A percentile compares a stretch with the other conserved stretches of the same genome.
Evolutionary conservation across 331 rosid species (phyloP).

Genomic region (Erythrophleum ivorense): DNA sequence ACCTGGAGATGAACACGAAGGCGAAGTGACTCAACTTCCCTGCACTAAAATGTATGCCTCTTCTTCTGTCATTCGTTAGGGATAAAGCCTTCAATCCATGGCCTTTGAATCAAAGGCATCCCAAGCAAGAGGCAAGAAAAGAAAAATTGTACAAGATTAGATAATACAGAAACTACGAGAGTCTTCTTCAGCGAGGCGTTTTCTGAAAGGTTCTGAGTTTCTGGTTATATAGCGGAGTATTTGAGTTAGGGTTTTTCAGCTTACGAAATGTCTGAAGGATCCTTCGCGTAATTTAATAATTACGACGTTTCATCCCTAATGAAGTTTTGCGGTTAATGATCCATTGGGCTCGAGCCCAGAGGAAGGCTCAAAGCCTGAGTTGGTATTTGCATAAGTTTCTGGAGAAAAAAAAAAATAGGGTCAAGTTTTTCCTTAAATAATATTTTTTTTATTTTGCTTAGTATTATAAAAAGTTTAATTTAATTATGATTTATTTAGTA

Average conservation of each 20-base stretch:
- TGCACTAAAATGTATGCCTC: conserved; percentile 66
- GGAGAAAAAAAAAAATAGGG: no score
- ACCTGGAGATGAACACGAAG: conserved; percentile 55
- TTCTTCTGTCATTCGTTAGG: background rate
- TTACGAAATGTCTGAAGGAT: background rate
- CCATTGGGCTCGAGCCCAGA: background rate
- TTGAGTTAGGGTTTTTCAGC: conserved; percentile 11
- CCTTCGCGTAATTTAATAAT: background rate
- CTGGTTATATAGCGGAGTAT: background rate
- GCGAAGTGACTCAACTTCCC: conserved; percentile 90
- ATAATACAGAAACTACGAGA: rapidly evolving
- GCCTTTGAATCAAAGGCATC: conserved; percentile 46
- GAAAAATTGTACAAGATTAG: background rate
- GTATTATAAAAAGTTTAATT: no score
- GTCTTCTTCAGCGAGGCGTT: background rate
- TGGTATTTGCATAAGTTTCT: no score
- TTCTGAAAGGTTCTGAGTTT: background rate
- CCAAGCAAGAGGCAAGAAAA: conserved; percentile 45
- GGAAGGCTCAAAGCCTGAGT: background rate
- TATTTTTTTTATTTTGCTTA: no score
- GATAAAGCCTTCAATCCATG: conserved; percentile 40
- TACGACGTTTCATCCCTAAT: background rate
- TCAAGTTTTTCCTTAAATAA: no score
- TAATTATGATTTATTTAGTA: no score
- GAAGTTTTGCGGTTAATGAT: no score